Conservation (phyloP, 306 rosid genomes). For the Acacia acuminata region DNA sequence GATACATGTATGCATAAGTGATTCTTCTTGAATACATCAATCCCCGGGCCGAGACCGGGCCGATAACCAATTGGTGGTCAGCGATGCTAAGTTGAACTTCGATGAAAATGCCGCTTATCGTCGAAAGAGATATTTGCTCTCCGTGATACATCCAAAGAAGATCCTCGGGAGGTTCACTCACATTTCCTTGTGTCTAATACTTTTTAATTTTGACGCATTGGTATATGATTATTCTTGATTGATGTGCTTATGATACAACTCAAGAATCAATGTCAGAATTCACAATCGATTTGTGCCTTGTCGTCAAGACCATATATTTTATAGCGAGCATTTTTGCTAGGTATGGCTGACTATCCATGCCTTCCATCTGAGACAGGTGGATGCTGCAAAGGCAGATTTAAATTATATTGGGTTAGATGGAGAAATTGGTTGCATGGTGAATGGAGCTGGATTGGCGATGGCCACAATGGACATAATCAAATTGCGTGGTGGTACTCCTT, state of each 20-base stretch:
- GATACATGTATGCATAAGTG: conserved; percentile 10
- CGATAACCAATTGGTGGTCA: conserved; percentile 89
- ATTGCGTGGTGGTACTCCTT: conserved; percentile 93
- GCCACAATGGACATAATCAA: conserved; percentile 98
- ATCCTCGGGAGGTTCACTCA: conserved; percentile 84
- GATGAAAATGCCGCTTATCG: conserved; percentile 95
- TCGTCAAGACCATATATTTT: not conserved
- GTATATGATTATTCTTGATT: conserved; percentile 25
- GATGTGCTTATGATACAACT: conserved; percentile 10
- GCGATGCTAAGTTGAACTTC: conserved; percentile 99
- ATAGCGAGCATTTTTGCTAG: not conserved
- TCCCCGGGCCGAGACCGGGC: conserved; percentile 94
- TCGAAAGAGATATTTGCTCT: conserved; percentile 81
- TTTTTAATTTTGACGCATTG: not conserved
- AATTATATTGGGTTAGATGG: conserved; percentile 96
- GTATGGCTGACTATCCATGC: conserved; percentile 10
- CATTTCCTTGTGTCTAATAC: not conserved
- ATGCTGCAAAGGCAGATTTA: conserved; percentile 90
- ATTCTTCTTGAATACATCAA: conserved; percentile 64
- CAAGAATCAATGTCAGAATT: conserved; percentile 24
- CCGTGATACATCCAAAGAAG: conserved; percentile 95
- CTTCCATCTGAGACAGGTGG: conserved; percentile 56
- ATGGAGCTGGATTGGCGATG: conserved; percentile 99
- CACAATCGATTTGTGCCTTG: not conserved
- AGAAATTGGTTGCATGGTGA: conserved; percentile 99